Evolutionary conservation across 73 alveolate genomes (phyloP), one percentile per base, ranked within the genome.

Genomic region (Stentor coeruleus): DNA sequence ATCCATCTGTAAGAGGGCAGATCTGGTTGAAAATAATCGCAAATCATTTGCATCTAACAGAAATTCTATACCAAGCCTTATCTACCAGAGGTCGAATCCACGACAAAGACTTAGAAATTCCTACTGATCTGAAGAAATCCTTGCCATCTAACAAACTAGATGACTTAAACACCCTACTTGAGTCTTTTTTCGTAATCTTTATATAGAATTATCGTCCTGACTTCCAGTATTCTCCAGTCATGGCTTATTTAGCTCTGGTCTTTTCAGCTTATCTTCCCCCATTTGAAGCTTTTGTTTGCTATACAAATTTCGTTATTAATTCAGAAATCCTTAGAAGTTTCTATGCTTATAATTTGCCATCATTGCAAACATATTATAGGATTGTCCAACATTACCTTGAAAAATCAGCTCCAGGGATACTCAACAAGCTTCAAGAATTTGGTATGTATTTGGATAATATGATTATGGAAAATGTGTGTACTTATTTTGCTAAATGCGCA

Each of bases 381-480:
- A 84, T 95, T 49, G 92, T 95, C 75, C 89, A 92, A 80, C 92
- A 91, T 66, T 92, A 91, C 37, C 85, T 95, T 80, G 74, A 87
- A 60, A 90, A 84, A 31, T 86, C 91, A 55, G 84, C 91, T 38
- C 95, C 95, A 11, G 87, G 84, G 0, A 59, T 93, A 20, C 89
- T 89, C 76, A 91, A 93, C 36, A 90, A 81, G 66, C 81, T 93
- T 77, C 90, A 88, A 76, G 81, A 85, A 58, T 92, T 85, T 73
- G 92, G 88, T 66, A 91, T 95, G 3, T 58, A 86, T 40, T 95
- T 97, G 6, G 93, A 92, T 40, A 86, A 85, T 76, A 93, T 86
- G 79, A 89, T 93, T 3, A 84, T 88, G 59, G 99, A 95, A 91
- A 93, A 98, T 96, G 76, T 93, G 55, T 90, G 91, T 94, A 92